Conservation (phyloP, 495 filamentous ascomycete genomes). For the Trichoderma erinaceum region DNA sequence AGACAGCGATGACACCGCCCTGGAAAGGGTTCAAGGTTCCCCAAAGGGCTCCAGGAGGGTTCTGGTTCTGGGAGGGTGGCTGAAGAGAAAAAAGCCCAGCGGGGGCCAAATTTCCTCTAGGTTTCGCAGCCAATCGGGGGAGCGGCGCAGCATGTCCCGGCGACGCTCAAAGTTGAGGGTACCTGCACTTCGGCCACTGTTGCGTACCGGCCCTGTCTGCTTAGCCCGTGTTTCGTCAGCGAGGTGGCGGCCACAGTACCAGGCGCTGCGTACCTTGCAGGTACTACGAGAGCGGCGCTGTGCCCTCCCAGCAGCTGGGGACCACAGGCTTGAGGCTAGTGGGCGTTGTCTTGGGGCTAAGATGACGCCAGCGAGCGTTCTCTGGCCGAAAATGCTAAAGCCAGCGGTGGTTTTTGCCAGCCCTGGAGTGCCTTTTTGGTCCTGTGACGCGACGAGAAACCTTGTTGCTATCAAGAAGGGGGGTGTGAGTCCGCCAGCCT, state of each 20-base stretch:
- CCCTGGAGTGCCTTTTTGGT: neutral
- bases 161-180: neutral
- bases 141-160: neutral
- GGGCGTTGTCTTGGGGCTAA: neutral
- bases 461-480: constrained; percentile 2
- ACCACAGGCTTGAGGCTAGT: neutral
- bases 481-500: neutral
- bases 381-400: neutral
- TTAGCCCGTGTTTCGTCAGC: neutral
- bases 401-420: neutral
- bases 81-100: neutral
- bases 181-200: neutral
- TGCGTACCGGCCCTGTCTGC: neutral
- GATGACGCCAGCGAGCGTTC: no score
- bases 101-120: constrained; percentile 1
- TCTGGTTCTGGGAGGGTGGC: neutral
- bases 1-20: neutral
- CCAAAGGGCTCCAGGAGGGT: neutral
- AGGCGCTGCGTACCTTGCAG: neutral
- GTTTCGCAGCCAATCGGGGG: neutral
- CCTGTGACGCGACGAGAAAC: constrained; percentile 4
- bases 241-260: neutral
- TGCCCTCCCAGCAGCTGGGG: neutral
- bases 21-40: neutral
- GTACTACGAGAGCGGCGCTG: neutral